These are phyloP conservation scores for Gossypium herbaceum DNA, from an alignment of 345 rosid species.

Conservation along the genomic window DNA sequence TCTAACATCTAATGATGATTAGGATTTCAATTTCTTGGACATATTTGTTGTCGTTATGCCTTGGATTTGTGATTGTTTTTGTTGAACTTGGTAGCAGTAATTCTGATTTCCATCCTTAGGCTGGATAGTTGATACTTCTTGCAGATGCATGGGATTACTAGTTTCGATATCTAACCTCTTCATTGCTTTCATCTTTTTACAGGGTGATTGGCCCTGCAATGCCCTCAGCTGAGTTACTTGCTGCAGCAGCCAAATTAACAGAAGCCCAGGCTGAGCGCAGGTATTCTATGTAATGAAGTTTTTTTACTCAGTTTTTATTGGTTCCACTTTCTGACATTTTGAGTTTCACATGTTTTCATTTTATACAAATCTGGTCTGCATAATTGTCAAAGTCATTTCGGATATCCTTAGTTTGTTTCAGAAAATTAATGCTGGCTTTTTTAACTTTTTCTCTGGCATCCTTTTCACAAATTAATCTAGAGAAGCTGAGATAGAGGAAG, in stretches of 20 bases:
- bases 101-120: neutral
- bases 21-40: neutral
- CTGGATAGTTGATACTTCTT: neutral
- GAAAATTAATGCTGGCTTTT: slow-evolving; percentile 5
- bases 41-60: neutral
- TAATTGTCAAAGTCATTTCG: neutral
- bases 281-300: slow-evolving; percentile 23
- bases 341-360: neutral
- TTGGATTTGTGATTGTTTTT: neutral
- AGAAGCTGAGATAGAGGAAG: slow-evolving; percentile 85
- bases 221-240: slow-evolving; percentile 91
- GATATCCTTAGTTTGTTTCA: neutral
- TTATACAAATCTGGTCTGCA: neutral
- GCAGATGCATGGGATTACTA: neutral
- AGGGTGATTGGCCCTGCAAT: slow-evolving; percentile 90
- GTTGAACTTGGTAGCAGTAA: neutral
- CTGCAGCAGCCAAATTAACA: slow-evolving; percentile 92
- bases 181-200: slow-evolving; percentile 22
- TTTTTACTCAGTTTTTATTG: slow-evolving; percentile 3
- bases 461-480: slow-evolving; percentile 34
- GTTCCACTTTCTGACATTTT: neutral
- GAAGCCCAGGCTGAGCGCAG: slow-evolving; percentile 89
- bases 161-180: neutral
- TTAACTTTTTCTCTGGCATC: slow-evolving; percentile 3
- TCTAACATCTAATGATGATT: neutral